A percentile compares a stretch with the other conserved stretches of the same genome.
phyloP scores from a whole-genome alignment of 306 rosid species.

The Citrullus mucosospermus region DNA sequence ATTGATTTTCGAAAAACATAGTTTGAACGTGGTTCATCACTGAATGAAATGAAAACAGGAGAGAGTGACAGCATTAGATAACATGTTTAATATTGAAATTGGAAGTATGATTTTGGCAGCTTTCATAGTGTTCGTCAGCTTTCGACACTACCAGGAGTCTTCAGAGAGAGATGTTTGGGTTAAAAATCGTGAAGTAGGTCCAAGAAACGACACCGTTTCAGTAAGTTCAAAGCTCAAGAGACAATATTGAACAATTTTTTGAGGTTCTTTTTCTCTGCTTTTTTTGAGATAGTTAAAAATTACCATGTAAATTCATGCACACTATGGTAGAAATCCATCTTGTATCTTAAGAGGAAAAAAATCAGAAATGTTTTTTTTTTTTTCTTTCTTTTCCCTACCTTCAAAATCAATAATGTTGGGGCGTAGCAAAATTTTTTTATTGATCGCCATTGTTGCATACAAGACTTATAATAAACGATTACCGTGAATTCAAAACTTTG shows the following conservation, averaged over 20 bases:
- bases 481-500: too few relatives aligned
- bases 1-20: not conserved
- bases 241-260: not conserved
- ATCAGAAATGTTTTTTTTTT: not conserved
- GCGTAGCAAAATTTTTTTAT: too few relatives aligned
- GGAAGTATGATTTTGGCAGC: conserved; percentile 31
- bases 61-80: not conserved
- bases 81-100: not conserved
- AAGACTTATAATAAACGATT: too few relatives aligned
- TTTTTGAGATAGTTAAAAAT: not conserved
- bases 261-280: not conserved
- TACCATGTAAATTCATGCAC: not conserved
- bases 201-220: not conserved
- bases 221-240: not conserved
- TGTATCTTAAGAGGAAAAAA: not conserved
- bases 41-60: not conserved
- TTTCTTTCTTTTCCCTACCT: not conserved
- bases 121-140: conserved; percentile 58
- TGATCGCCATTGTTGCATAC: too few relatives aligned
- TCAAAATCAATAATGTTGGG: not conserved
- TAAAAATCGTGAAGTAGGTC: conserved; percentile 24
- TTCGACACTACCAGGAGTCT: conserved; percentile 67
- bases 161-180: conserved; percentile 34
- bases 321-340: not conserved
- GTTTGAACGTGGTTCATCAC: not conserved